These are phyloP conservation scores for Starmerella apis DNA, from an alignment of 805 yeast genomes.

Conservation along the genomic window DNA sequence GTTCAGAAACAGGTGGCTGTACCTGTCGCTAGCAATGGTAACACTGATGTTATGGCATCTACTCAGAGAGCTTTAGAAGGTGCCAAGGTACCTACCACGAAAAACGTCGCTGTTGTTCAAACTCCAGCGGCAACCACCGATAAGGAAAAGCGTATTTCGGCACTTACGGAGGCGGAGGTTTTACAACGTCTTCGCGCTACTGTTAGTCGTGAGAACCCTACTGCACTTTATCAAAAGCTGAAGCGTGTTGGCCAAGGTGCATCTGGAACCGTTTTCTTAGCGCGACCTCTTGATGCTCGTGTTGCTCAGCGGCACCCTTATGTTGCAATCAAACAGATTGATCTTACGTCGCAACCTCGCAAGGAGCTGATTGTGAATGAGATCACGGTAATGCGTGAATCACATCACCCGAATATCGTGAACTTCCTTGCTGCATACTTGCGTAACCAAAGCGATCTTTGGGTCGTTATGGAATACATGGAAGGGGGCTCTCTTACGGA, in stretches of 20 bases:
- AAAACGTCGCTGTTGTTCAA: not conserved
- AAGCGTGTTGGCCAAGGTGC: constrained; percentile 96
- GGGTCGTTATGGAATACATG: constrained; percentile 99
- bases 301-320: constrained; percentile 23
- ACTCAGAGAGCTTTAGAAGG: not conserved
- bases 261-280: constrained; percentile 91
- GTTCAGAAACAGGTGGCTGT: constrained; percentile 1
- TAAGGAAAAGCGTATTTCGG: constrained; percentile 45
- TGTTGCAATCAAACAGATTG: constrained; percentile 96
- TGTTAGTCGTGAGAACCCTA: constrained; percentile 77
- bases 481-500: constrained; percentile 97
- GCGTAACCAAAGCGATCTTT: constrained; percentile 49
- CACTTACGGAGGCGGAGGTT: constrained; percentile 77
- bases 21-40: not conserved
- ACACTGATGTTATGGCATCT: not conserved
- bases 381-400: constrained; percentile 91
- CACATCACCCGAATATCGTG: constrained; percentile 89
- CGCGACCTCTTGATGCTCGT: constrained; percentile 42
- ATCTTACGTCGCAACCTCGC: constrained; percentile 78
- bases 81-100: not conserved
- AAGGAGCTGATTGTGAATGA: constrained; percentile 93
- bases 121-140: constrained; percentile 29
- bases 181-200: constrained; percentile 72
- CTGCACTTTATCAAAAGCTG: constrained; percentile 44
- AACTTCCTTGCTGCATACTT: constrained; percentile 86